Evolutionary conservation across 2,329 filamentous ascomycete genomes (phyloP), one percentile per base, ranked within the genome.

Genomic region (Alternaria burnsii): DNA sequence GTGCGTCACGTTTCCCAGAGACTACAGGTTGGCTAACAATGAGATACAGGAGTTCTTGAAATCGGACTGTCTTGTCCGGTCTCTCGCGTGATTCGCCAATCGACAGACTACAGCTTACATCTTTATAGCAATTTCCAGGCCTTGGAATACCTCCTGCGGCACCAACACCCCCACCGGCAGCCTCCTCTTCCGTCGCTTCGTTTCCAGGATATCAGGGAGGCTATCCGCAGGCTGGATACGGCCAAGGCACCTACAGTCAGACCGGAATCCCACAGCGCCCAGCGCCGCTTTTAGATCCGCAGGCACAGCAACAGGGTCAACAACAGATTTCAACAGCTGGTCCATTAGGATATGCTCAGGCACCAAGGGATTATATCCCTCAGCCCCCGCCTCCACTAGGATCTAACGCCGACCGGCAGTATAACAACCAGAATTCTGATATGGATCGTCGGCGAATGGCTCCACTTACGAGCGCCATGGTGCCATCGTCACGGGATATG

Each of bases 131-230:
- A 55, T 72, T 66, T 43, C 58, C 63, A 40, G 63, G 67, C 14
- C 61, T 71, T 14, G 65, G 65, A 24, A 51, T 62, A 5, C 71
- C 67, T 41, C 71, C 71, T 24, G 57, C 69, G 20, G 72, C 68
- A n/a, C 71, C 73, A 10, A 73, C 67, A 12, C 72, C 72, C 55
- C 71, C 72, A 12, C 66, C 68, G 24, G 69, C 69, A 26, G 67
- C 67, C 14, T 40, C 58, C 28, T 68, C 64, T 53, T 70, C 70
- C 44, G 34, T 68, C 26, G 60, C 62, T 65, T 66, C 69, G 16
- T 71, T 63, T 26, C 59, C 63, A 18, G 53, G 62, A 9, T 59
- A 67, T 16, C 63, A 67, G 42, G 63, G 63, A 26, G 61, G 46
- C 3, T 66, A 61, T n/a, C 18, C 38, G 32, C 63, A 67, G n/a